Base-by-base conservation (phyloP, 345 rosid species). In the Eucalyptus cloeziana region DNA sequence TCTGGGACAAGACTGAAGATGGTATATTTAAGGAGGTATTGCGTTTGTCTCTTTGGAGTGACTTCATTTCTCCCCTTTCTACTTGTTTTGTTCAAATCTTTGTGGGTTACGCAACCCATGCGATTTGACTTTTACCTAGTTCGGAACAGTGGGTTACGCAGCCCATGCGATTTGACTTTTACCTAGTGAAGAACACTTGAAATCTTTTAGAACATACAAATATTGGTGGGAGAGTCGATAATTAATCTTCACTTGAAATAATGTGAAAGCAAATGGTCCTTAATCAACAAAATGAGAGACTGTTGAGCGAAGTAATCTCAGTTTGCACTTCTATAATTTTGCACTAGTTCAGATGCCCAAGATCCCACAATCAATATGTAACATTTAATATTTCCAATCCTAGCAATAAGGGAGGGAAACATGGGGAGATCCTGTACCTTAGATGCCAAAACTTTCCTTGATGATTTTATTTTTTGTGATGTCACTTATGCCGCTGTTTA, bases 1-100 rank as follows among this genome's bases (percentile, higher is more conserved):
- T 94, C 87, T 94, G 95, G 95, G 95, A 94, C 89, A 94, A 89
- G 91, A 94, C 95, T 6, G 95, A 94, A 89, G 94, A 94, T 90
- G 95, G 95, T 89, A 94, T 94, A 89, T 94, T 94, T 86, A 93
- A 93, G 91, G 95, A 94, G 95, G 95, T 94, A 88, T 52, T 54
- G 76, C 9, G 87, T 47, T 67, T 7, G 60, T 71, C n/a, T 45
- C 33, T 54, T 43, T 86, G 49, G 44, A 27, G 44, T 6, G 80
- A 24, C 17, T 43, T 43, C 86, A 47, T 52, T 43, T 87, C 52
- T 14, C 12, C 13, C 19, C 83, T 30, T 30, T 60, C 76, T 85
- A 40, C 8, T 85, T 30, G 49, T 33, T 83, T 58, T 9, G 64
- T 51, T 50, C 69, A 58, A 37, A 25, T 76, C 47, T 76, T 76